phyloP scores from a whole-genome alignment of 2,329 filamentous ascomycete genomes.

The Scedosporium aurantiacum region DNA sequence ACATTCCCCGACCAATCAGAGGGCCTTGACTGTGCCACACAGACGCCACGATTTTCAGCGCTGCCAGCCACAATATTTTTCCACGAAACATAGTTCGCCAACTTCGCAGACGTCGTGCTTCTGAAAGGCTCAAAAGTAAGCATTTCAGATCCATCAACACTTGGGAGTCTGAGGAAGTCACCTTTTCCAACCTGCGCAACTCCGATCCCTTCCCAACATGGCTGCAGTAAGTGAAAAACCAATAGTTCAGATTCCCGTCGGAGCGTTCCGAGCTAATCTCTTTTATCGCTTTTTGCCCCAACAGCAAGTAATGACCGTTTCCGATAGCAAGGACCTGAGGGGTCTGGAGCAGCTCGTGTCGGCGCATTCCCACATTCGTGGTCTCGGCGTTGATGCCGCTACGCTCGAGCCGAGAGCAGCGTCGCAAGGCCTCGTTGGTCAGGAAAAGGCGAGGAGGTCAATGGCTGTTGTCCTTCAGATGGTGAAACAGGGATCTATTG shows the following conservation, averaged over 20 bases:
- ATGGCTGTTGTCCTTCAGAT: slow-evolving; percentile 95
- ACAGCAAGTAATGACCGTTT: slow-evolving; percentile 63
- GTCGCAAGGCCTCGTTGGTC: slow-evolving; percentile 89
- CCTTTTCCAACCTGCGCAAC: slow-evolving; percentile 9
- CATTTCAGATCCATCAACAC: slow-evolving; percentile 4
- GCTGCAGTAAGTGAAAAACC: slow-evolving; percentile 36
- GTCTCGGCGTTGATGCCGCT: slow-evolving; percentile 84
- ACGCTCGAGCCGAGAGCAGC: slow-evolving; percentile 75
- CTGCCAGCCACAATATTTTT: slow-evolving; percentile 1
- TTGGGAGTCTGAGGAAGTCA: not conserved
- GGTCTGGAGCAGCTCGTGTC: slow-evolving; percentile 87
- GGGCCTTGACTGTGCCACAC: not conserved
- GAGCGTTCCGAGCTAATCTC: slow-evolving; percentile 10
- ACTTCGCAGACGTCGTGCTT: not conserved
- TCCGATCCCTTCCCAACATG: slow-evolving; percentile 26
- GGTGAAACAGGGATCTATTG: slow-evolving; percentile 98
- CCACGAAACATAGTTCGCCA: not conserved
- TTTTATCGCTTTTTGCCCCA: slow-evolving; percentile 10
- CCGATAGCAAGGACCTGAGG: slow-evolving; percentile 90
- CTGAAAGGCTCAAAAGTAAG: not conserved
- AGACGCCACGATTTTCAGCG: not conserved
- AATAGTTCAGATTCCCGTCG: not conserved
- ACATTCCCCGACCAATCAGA: not conserved
- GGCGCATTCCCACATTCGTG: slow-evolving; percentile 94
- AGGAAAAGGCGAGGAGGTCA: slow-evolving; percentile 92